These are phyloP conservation scores for Amyloporia xantha DNA, from an alignment of 768 basidiomycete species.

Conservation along the genomic window DNA sequence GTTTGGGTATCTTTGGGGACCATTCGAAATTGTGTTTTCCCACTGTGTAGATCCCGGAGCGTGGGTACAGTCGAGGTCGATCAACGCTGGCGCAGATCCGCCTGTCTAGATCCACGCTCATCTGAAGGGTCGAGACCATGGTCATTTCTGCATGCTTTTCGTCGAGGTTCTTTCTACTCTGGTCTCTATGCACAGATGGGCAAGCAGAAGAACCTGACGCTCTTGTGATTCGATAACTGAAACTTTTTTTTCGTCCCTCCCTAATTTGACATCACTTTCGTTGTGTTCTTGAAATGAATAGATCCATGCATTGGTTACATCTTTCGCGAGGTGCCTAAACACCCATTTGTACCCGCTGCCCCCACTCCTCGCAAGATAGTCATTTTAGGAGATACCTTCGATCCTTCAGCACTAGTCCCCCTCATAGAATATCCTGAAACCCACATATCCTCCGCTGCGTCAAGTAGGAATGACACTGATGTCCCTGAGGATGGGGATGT, in stretches of 20 bases:
- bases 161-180: too few species aligned
- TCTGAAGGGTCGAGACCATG: too few species aligned
- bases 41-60: too few species aligned
- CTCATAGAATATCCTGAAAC: constrained; percentile 25
- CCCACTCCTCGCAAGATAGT: constrained; percentile 55
- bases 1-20: too few species aligned
- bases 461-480: not conserved
- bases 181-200: too few species aligned
- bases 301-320: constrained; percentile 80
- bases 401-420: constrained; percentile 53
- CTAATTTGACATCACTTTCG: not conserved
- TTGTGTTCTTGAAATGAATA: constrained; percentile 19
- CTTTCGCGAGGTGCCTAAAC: constrained; percentile 46
- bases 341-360: constrained; percentile 7
- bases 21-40: too few species aligned
- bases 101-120: too few species aligned
- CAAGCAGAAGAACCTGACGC: too few species aligned
- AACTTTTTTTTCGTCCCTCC: not conserved
- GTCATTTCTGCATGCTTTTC: too few species aligned
- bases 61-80: too few species aligned
- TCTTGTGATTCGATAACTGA: too few species aligned
- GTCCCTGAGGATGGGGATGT: not conserved
- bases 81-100: too few species aligned
- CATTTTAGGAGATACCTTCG: constrained; percentile 72
- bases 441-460: not conserved